phyloP scores from a whole-genome alignment of 1,139 yeast genomes.

The Casaregolazyma lundiana region DNA sequence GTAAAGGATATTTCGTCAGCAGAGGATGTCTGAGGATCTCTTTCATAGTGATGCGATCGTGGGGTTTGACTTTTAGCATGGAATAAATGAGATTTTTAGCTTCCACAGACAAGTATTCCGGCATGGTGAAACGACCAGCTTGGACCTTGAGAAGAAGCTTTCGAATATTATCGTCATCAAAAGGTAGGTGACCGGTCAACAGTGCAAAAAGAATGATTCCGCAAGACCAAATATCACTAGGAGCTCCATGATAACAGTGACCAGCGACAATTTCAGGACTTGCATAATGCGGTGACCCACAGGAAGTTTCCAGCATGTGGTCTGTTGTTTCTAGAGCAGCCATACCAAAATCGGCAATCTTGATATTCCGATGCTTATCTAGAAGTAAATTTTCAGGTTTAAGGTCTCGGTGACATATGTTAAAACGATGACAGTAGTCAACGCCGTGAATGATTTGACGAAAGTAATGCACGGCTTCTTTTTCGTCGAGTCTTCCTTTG shows the following conservation, averaged over 20 bases:
- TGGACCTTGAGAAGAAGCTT: constrained; percentile 83
- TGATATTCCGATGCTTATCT: constrained; percentile 83
- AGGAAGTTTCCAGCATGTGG: constrained; percentile 82
- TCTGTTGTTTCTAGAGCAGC: constrained; percentile 94
- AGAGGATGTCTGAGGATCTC: constrained; percentile 77
- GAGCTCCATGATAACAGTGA: constrained; percentile 90
- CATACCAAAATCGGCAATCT: constrained; percentile 99
- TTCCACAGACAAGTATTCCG: constrained; percentile 68
- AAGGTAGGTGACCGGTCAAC: constrained; percentile 91
- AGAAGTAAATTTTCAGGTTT: constrained; percentile 90
- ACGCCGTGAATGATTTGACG: constrained; percentile 91
- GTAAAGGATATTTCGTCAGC: constrained; percentile 60
- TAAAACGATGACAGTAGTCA: constrained; percentile 87
- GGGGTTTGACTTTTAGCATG: constrained; percentile 81
- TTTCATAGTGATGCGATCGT: constrained; percentile 66
- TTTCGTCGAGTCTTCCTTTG: constrained; percentile 81
- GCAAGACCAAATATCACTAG: constrained; percentile 98
- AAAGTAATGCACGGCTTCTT: constrained; percentile 84
- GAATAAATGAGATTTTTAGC: constrained; percentile 81
- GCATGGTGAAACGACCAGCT: constrained; percentile 82
- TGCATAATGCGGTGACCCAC: constrained; percentile 99
- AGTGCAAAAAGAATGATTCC: constrained; percentile 92
- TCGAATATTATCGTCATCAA: constrained; percentile 93
- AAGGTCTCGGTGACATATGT: constrained; percentile 86
- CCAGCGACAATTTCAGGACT: constrained; percentile 98